phyloP scores from a whole-genome alignment of 139 green algal genomes.

The Parachlorella kessleri region DNA sequence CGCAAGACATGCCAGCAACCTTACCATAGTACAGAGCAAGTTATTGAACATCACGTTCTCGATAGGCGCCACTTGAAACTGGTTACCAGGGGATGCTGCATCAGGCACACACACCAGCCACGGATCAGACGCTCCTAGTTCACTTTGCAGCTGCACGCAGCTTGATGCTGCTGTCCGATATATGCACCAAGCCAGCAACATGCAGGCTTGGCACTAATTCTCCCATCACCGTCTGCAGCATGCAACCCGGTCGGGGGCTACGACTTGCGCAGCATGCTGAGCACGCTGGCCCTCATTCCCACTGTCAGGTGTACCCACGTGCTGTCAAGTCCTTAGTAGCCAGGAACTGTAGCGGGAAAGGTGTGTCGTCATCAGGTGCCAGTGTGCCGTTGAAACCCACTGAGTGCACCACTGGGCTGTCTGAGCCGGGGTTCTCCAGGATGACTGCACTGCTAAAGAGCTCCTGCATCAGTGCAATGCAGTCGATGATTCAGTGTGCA shows the following conservation, averaged over 20 bases:
- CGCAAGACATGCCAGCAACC: not conserved
- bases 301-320: no score
- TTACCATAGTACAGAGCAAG: conserved; percentile 47
- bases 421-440: not conserved
- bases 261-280: no score
- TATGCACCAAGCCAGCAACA: no score
- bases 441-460: not conserved
- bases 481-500: no score
- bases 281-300: no score
- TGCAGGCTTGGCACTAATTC: no score
- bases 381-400: not conserved
- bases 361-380: not conserved
- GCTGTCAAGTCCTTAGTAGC: not conserved
- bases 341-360: not conserved
- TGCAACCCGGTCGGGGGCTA: no score
- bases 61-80: conserved; percentile 13
- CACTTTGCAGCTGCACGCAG: not conserved
- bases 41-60: conserved; percentile 60
- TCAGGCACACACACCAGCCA: no score
- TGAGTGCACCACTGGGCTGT: not conserved
- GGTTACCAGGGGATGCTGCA: not conserved
- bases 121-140: not conserved
- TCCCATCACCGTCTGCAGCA: no score
- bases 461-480: not conserved
- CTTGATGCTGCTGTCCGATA: no score